Evolutionary conservation across 2,329 filamentous ascomycete species (phyloP).

Genomic region (Cladorrhinum sp.): DNA sequence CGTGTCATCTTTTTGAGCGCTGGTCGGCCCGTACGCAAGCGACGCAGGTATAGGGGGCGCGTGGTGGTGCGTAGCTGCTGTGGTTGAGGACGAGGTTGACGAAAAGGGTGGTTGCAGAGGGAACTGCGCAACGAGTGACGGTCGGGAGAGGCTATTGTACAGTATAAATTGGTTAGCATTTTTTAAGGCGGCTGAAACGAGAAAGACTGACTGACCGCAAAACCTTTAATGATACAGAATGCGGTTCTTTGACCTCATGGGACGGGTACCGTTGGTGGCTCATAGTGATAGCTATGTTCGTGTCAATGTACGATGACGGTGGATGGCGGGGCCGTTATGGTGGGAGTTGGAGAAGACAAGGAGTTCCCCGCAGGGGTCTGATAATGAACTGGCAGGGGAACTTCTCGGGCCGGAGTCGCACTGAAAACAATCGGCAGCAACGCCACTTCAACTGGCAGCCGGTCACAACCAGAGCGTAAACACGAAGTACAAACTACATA

Average conservation of each 20-base stretch:
- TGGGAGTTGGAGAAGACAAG: neutral
- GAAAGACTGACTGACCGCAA: slow-evolving; percentile 56
- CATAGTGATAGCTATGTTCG: slow-evolving; percentile 37
- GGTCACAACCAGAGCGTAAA: too few relatives aligned
- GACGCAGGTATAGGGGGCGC: slow-evolving; percentile 60
- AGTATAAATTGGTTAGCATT: too few relatives aligned
- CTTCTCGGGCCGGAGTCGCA: neutral
- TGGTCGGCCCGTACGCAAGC: slow-evolving; percentile 60
- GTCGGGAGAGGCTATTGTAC: slow-evolving; percentile 68
- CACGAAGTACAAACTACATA: too few relatives aligned
- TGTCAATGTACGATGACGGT: slow-evolving; percentile 9
- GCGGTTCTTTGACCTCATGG: slow-evolving; percentile 67
- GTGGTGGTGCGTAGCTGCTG: slow-evolving; percentile 30
- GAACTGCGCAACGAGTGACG: slow-evolving; percentile 70
- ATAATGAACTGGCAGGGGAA: neutral
- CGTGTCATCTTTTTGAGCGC: neutral
- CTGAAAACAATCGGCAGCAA: neutral
- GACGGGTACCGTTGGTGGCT: slow-evolving; percentile 58
- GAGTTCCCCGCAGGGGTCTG: neutral
- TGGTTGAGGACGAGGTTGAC: slow-evolving; percentile 33
- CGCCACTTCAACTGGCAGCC: too few relatives aligned
- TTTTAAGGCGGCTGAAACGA: too few relatives aligned
- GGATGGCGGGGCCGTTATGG: slow-evolving; percentile 5
- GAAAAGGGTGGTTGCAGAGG: slow-evolving; percentile 51
- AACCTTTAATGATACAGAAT: slow-evolving; percentile 76